These are phyloP conservation scores for Aspergillus pseudotamarii DNA, from an alignment of 2,329 filamentous ascomycete species.

Conservation along the genomic window DNA sequence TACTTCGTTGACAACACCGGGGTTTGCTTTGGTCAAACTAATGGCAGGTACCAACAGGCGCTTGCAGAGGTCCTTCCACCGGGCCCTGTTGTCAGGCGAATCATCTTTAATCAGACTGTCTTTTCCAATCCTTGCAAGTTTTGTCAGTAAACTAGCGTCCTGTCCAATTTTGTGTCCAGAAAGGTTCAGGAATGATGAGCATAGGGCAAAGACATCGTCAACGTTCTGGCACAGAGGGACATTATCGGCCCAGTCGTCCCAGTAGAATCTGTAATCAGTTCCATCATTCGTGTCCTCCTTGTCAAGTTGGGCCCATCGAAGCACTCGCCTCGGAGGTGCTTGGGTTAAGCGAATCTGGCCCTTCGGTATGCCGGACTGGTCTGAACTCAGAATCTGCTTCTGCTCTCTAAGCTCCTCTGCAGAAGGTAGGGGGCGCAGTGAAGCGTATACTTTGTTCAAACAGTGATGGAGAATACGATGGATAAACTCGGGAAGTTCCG, in stretches of 20 bases:
- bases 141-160: slow-evolving; percentile 75
- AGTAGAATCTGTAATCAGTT: slow-evolving; percentile 85
- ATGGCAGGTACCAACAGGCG: slow-evolving; percentile 84
- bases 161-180: slow-evolving; percentile 88
- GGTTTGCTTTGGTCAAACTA: slow-evolving; percentile 82
- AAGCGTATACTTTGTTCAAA: slow-evolving; percentile 72
- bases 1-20: slow-evolving; percentile 80
- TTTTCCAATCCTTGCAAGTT: slow-evolving; percentile 81
- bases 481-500: slow-evolving; percentile 77
- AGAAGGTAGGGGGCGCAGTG: slow-evolving; percentile 51
- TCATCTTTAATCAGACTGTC: slow-evolving; percentile 71
- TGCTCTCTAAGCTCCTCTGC: slow-evolving; percentile 49
- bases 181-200: slow-evolving; percentile 79
- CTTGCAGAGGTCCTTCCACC: slow-evolving; percentile 84
- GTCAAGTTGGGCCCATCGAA: slow-evolving; percentile 85
- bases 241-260: slow-evolving; percentile 95
- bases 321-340: slow-evolving; percentile 64
- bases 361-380: slow-evolving; percentile 70
- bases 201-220: slow-evolving; percentile 87
- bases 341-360: slow-evolving; percentile 67
- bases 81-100: slow-evolving; percentile 69
- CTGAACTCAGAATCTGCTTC: slow-evolving; percentile 56
- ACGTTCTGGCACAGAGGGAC: slow-evolving; percentile 87
- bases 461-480: slow-evolving; percentile 85
- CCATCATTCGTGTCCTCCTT: slow-evolving; percentile 74